Conservation (phyloP, 1,284 basidiomycete species). For the Peniophora sp. region DNA sequence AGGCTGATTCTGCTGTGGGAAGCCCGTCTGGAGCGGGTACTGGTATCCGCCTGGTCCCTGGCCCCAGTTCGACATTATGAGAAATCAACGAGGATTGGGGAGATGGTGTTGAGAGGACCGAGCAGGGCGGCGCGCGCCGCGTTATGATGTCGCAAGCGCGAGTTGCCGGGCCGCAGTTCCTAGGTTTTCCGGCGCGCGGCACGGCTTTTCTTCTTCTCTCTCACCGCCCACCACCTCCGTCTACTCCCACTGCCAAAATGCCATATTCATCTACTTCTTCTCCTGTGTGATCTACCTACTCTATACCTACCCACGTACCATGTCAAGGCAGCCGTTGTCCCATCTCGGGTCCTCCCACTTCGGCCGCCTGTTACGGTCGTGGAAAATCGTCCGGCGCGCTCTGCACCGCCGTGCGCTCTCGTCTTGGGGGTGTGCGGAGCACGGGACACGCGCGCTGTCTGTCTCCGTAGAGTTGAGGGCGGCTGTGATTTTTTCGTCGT, state of each 20-base stretch:
- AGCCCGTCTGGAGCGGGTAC: constrained; percentile 56
- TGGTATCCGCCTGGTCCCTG: constrained; percentile 52
- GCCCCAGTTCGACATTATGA: constrained; percentile 53
- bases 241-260: neutral
- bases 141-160: neutral
- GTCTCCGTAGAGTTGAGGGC: constrained; percentile 54
- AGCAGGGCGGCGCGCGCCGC: neutral
- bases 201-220: neutral
- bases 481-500: constrained; percentile 22
- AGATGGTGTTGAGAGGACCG: neutral
- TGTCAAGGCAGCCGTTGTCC: constrained; percentile 40
- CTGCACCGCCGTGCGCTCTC: constrained; percentile 30
- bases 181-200: neutral
- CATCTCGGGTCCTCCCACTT: constrained; percentile 16
- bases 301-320: constrained; percentile 35
- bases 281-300: neutral
- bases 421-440: constrained; percentile 39
- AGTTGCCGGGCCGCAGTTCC: neutral
- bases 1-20: constrained; percentile 25
- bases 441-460: constrained; percentile 27
- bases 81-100: constrained; percentile 4
- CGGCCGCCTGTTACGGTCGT: constrained; percentile 51
- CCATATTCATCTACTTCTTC: neutral
- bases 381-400: constrained; percentile 33
- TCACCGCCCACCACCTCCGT: neutral